Percentiles rank a stretch among this genome's conserved stretches.
Conservation (phyloP, 345 rosid genomes). For the Excoecaria agallocha region DNA sequence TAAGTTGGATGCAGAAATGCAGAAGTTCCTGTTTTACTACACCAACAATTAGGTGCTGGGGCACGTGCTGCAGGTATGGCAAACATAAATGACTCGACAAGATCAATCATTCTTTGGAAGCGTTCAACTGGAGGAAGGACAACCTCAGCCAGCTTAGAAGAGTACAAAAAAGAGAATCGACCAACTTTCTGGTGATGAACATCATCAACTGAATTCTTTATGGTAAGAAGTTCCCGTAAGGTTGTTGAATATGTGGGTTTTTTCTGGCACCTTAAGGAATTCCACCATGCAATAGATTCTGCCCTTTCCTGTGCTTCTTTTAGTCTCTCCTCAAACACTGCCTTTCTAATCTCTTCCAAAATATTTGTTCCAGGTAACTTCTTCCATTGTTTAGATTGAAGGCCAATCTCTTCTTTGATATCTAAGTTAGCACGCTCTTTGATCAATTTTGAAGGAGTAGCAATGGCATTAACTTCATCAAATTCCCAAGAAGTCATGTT, state of each 20-base stretch:
- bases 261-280: slow-evolving; percentile 87
- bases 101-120: slow-evolving; percentile 68
- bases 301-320: slow-evolving; percentile 75
- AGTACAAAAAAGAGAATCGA: slow-evolving; percentile 48
- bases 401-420: slow-evolving; percentile 40
- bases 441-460: slow-evolving; percentile 69
- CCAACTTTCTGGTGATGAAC: slow-evolving; percentile 51
- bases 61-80: slow-evolving; percentile 96
- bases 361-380: slow-evolving; percentile 65
- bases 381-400: slow-evolving; percentile 27
- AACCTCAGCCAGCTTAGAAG: slow-evolving; percentile 73
- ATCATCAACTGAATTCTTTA: slow-evolving; percentile 61
- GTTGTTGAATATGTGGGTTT: slow-evolving; percentile 82
- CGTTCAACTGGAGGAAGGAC: slow-evolving; percentile 89
- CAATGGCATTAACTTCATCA: slow-evolving; percentile 68
- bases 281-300: slow-evolving; percentile 96
- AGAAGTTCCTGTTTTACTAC: slow-evolving; percentile 60
- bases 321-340: slow-evolving; percentile 67
- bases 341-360: slow-evolving; percentile 81
- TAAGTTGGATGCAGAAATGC: slow-evolving; percentile 60
- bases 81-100: slow-evolving; percentile 85
- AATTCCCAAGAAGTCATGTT: slow-evolving; percentile 88
- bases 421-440: slow-evolving; percentile 43
- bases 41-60: slow-evolving; percentile 77
- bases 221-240: slow-evolving; percentile 50